Conservation (phyloP, 73 alveolate genomes). For the Durusdinium trenchii region DNA sequence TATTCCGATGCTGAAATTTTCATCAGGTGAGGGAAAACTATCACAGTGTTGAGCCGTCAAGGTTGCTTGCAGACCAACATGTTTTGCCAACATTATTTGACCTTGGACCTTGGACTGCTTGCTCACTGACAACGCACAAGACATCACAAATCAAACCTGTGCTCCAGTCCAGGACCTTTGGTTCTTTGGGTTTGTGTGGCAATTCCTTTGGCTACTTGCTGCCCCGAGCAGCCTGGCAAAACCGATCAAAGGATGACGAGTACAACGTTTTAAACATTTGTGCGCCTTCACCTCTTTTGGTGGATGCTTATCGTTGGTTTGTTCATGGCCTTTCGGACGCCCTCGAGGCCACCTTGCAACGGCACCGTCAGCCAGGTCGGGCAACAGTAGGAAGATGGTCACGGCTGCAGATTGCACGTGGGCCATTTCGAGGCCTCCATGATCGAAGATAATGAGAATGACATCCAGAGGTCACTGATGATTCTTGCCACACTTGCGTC, state of each 20-base stretch:
- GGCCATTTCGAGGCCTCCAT: neutral
- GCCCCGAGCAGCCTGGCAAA: neutral
- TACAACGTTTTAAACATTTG: no score
- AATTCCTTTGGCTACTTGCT: neutral
- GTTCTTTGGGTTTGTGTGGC: neutral
- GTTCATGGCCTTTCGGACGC: neutral
- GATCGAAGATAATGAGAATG: neutral
- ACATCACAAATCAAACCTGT: no score
- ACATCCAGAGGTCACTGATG: neutral
- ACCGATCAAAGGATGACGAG: no score
- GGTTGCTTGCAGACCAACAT: no score
- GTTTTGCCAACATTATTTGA: no score
- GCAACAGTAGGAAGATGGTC: neutral
- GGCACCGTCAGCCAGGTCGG: neutral
- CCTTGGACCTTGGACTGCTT: no score
- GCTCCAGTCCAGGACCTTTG: constrained; percentile 29
- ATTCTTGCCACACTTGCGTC: neutral
- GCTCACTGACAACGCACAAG: no score
- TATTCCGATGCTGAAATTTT: no score
- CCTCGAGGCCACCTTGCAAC: neutral
- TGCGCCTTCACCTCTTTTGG: no score
- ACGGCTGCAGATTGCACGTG: neutral
- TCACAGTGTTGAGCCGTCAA: no score
- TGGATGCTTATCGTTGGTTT: neutral
- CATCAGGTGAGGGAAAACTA: no score